Evolutionary conservation across 2,329 filamentous ascomycete species (phyloP).

Genomic region (Chlorencoelia australis): DNA sequence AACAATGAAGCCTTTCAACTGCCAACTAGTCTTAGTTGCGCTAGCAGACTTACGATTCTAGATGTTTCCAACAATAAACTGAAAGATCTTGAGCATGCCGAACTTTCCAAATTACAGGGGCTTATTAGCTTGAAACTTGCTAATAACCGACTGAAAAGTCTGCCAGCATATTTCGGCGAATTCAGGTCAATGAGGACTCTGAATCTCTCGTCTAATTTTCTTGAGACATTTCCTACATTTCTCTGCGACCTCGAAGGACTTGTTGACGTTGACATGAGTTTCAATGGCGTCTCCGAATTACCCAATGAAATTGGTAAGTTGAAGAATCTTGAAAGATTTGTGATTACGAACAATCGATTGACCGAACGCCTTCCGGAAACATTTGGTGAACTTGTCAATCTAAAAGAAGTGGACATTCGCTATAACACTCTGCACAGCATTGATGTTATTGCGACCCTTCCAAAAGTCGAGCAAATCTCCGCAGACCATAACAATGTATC

Average conservation of each 20-base stretch:
- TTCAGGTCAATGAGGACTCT: constrained; percentile 73
- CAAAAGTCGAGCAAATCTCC: constrained; percentile 77
- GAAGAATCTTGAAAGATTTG: constrained; percentile 72
- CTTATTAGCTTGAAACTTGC: constrained; percentile 85
- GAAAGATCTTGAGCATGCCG: constrained; percentile 76
- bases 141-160: constrained; percentile 75
- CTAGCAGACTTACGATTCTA: constrained; percentile 72
- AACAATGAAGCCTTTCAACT: constrained; percentile 86
- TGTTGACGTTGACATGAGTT: constrained; percentile 91
- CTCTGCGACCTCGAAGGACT: constrained; percentile 73
- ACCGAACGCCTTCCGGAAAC: constrained; percentile 62
- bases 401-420: constrained; percentile 88
- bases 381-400: constrained; percentile 61
- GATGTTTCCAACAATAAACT: constrained; percentile 93
- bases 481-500: constrained; percentile 91
- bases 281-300: constrained; percentile 76
- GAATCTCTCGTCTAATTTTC: constrained; percentile 88
- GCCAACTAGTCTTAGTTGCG: constrained; percentile 73
- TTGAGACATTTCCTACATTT: constrained; percentile 76
- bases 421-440: constrained; percentile 88
- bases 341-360: constrained; percentile 92
- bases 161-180: constrained; percentile 73
- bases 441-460: constrained; percentile 74
- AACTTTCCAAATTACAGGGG: constrained; percentile 63
- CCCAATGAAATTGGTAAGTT: constrained; percentile 72